A percentile compares a stretch with the other conserved stretches of the same genome.
Conservation (phyloP, 2,329 filamentous ascomycete genomes). For the Cadophora sp. region DNA sequence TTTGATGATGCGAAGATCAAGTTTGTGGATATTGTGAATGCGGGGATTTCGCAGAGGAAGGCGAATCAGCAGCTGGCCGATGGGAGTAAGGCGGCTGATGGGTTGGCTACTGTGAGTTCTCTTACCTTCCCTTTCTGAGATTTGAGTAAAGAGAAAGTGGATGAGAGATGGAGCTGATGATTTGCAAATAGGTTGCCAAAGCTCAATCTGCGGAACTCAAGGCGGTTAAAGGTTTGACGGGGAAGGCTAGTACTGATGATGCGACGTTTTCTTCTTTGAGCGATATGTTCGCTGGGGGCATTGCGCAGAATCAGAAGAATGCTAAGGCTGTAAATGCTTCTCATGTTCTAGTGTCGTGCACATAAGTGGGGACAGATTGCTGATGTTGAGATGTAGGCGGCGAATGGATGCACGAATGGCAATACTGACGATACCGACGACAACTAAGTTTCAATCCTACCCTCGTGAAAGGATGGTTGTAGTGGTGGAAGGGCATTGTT, state of each 20-base stretch:
- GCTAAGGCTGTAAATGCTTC: conserved; percentile 27
- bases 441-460: background rate
- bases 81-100: conserved; percentile 25
- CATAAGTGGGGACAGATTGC: background rate
- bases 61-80: conserved; percentile 28
- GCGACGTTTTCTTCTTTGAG: conserved; percentile 20
- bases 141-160: background rate
- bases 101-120: conserved; percentile 25
- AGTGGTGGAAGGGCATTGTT: background rate
- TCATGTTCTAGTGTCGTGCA: background rate
- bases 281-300: conserved; percentile 27
- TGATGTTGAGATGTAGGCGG: background rate
- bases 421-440: background rate
- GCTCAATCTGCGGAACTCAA: conserved; percentile 29
- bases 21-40: conserved; percentile 29
- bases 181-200: conserved; percentile 24
- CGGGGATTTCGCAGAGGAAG: conserved; percentile 21
- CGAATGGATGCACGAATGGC: background rate
- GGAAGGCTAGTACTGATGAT: conserved; percentile 22
- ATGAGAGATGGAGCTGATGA: background rate
- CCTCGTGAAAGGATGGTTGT: background rate
- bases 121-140: background rate
- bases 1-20: conserved; percentile 25
- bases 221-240: conserved; percentile 26
- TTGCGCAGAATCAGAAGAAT: conserved; percentile 33